Evolutionary conservation across 371 early-diverging fungal species (phyloP).

Genomic region (Mortierella sp.): DNA sequence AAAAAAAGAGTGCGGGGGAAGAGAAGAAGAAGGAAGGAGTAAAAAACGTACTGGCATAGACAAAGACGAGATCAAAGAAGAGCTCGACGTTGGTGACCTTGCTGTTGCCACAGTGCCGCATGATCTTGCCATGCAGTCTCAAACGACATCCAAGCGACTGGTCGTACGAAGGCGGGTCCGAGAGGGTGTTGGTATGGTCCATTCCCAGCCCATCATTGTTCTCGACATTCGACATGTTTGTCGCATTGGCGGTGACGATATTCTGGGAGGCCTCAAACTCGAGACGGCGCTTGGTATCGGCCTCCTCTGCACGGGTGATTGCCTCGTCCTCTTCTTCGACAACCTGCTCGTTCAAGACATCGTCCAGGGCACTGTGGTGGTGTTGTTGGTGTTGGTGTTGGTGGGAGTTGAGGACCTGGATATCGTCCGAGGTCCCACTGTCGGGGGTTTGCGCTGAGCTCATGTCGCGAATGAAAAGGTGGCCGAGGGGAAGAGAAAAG

Average conservation of each 20-base stretch:
- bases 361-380: constrained; percentile 18
- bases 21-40: too few relatives aligned
- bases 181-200: constrained; percentile 4
- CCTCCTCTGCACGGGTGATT: constrained; percentile 17
- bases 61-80: constrained; percentile 53
- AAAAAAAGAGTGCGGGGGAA: not conserved
- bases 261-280: not conserved
- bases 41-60: constrained; percentile 42
- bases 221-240: constrained; percentile 3
- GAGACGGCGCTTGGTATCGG: not conserved
- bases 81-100: constrained; percentile 47
- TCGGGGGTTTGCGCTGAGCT: not conserved
- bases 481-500: not conserved
- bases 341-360: constrained; percentile 20
- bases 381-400: constrained; percentile 2
- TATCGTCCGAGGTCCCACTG: not conserved
- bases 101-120: constrained; percentile 22
- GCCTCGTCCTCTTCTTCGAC: constrained; percentile 16
- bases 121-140: constrained; percentile 33
- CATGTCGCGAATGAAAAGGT: not conserved
- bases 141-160: constrained; percentile 12
- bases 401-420: not conserved
- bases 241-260: not conserved
- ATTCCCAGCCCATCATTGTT: not conserved
- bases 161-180: constrained; percentile 23